Conservation (phyloP, 2,329 filamentous ascomycete species). For the Lachnellula arida region DNA sequence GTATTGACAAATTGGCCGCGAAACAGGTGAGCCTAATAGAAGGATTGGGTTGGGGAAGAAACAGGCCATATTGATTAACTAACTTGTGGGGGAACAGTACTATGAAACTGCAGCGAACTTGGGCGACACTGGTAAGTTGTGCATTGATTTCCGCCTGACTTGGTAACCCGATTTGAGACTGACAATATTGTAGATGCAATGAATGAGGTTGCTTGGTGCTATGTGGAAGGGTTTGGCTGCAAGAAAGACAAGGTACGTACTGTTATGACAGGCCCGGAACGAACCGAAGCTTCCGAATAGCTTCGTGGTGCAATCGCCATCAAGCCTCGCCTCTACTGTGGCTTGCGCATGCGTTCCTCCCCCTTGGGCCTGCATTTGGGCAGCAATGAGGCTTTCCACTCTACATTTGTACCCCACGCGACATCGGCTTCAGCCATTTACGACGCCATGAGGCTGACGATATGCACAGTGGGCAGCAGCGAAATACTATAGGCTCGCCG, state of each 20-base stretch:
- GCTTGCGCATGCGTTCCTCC: constrained; percentile 24
- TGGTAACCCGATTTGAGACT: constrained; percentile 15
- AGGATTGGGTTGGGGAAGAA: constrained; percentile 23
- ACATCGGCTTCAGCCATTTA: constrained; percentile 18
- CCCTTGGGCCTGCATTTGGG: constrained; percentile 38
- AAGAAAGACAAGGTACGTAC: constrained; percentile 92
- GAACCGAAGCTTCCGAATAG: constrained; percentile 23
- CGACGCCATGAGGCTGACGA: constrained; percentile 43
- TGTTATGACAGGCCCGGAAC: constrained; percentile 1
- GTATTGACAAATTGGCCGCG: constrained; percentile 80
- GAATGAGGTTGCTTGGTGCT: constrained; percentile 97
- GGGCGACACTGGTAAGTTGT: constrained; percentile 68
- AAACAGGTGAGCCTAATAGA: constrained; percentile 50
- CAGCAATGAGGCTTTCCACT: constrained; percentile 36
- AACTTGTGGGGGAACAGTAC: constrained; percentile 56
- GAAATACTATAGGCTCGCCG: constrained; percentile 87
- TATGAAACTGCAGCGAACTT: constrained; percentile 97
- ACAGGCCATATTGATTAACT: constrained; percentile 19
- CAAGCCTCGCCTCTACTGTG: constrained; percentile 25
- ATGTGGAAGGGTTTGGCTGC: constrained; percentile 91
- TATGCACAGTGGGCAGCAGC: constrained; percentile 66
- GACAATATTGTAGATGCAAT: constrained; percentile 66
- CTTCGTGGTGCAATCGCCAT: constrained; percentile 20
- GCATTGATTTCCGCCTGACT: constrained; percentile 12
- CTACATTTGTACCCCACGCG: constrained; percentile 17